Conservation (phyloP, 495 filamentous ascomycete genomes). For the Tuber microsphaerosporum region DNA sequence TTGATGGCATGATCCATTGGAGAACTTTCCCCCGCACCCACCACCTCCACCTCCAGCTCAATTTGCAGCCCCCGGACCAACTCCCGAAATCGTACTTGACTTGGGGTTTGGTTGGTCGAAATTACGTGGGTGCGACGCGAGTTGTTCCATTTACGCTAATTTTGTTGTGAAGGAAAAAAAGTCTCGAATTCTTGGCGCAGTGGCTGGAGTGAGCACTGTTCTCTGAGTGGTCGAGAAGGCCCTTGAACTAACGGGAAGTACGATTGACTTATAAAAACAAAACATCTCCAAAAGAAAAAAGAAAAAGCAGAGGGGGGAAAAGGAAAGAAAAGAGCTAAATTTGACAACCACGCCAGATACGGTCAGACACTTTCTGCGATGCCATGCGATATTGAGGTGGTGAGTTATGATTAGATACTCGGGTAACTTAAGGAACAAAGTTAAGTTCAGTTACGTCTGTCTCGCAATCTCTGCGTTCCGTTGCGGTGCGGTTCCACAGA, state of each 20-base stretch:
- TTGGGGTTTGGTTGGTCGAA: background rate
- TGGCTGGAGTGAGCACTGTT: background rate
- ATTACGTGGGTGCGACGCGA: background rate
- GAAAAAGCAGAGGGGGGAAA: background rate
- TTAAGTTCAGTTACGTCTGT: background rate
- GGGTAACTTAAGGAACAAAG: background rate
- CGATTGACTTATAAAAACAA: background rate
- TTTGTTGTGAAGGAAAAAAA: background rate
- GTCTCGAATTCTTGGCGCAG: background rate
- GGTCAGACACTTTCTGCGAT: background rate
- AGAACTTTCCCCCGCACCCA: background rate
- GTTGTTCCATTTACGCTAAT: too few species aligned
- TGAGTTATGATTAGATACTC: background rate
- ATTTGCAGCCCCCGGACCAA: background rate
- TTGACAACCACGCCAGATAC: background rate
- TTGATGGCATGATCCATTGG: background rate
- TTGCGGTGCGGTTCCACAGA: background rate
- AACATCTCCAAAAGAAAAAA: background rate
- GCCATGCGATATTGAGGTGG: background rate
- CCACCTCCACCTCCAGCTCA: background rate
- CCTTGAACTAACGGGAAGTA: background rate
- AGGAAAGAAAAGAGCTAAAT: background rate
- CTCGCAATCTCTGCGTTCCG: background rate
- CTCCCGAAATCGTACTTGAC: background rate
- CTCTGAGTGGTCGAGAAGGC: background rate